These are phyloP conservation scores for Escovopsis sp. DNA, from an alignment of 2,329 filamentous ascomycete genomes.

Conservation along the genomic window DNA sequence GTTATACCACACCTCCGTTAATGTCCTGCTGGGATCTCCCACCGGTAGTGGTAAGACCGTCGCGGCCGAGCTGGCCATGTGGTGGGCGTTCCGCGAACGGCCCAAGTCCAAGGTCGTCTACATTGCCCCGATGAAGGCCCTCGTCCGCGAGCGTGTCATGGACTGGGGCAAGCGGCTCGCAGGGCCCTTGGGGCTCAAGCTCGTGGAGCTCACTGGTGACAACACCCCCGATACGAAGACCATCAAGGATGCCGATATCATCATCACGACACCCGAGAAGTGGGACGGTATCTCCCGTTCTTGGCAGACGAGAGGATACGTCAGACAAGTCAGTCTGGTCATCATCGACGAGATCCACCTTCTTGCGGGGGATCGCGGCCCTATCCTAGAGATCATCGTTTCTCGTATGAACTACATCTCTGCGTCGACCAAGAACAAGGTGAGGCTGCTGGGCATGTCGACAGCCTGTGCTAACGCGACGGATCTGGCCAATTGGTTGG, in stretches of 20 bases:
- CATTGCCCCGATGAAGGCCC: constrained; percentile 97
- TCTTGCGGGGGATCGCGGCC: constrained; percentile 88
- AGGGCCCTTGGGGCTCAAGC: constrained; percentile 66
- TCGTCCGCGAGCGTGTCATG: constrained; percentile 89
- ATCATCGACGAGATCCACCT: constrained; percentile 98
- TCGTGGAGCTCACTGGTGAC: constrained; percentile 91
- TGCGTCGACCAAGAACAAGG: constrained; percentile 76
- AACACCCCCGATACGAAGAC: constrained; percentile 95
- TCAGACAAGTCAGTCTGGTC: constrained; percentile 84
- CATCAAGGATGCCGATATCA: constrained; percentile 91
- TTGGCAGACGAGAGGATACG: constrained; percentile 96
- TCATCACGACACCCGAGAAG: constrained; percentile 98
- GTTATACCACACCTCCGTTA: constrained; percentile 80
- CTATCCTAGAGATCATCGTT: constrained; percentile 95
- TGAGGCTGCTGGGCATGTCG: constrained; percentile 94
- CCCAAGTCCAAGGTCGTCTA: constrained; percentile 97
- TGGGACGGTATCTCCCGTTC: constrained; percentile 99
- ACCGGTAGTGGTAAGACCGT: constrained; percentile 97
- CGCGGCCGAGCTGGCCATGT: constrained; percentile 92
- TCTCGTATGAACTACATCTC: constrained; percentile 97
- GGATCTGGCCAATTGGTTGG: constrained; percentile 90
- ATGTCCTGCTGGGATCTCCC: constrained; percentile 87
- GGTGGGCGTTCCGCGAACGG: constrained; percentile 94
- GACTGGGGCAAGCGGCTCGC: constrained; percentile 83
- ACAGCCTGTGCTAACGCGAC: constrained; percentile 93